phyloP scores from a whole-genome alignment of 2,329 filamentous ascomycete species.

The Ceratocystiopsis minuta region DNA sequence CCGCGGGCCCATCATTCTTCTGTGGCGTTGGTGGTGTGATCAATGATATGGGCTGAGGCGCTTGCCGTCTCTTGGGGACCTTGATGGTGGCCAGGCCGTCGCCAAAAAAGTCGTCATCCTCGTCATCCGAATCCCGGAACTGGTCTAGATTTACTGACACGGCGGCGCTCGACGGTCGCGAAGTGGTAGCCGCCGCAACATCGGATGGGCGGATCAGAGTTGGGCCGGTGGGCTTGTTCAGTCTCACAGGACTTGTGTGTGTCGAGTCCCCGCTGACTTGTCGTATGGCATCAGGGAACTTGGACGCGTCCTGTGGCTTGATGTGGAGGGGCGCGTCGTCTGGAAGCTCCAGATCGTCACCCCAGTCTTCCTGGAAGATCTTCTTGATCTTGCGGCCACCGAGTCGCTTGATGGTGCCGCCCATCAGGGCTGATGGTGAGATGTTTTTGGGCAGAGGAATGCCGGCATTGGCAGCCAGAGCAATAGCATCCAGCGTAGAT shows the following conservation, averaged over 20 bases:
- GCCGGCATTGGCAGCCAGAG: constrained; percentile 70
- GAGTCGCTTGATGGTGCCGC: constrained; percentile 81
- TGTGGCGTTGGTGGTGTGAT: constrained; percentile 38
- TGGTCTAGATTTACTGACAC: constrained; percentile 35
- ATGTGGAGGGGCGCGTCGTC: constrained; percentile 41
- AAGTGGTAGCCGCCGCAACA: constrained; percentile 14
- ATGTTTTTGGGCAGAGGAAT: constrained; percentile 81
- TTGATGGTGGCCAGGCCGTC: constrained; percentile 51
- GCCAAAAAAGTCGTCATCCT: constrained; percentile 45
- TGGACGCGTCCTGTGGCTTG: constrained; percentile 39
- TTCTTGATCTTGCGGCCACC: constrained; percentile 57
- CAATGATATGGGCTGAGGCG: constrained; percentile 31
- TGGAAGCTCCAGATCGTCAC: constrained; percentile 57
- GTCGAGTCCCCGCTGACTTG: constrained; percentile 44
- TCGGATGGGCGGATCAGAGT: constrained; percentile 14
- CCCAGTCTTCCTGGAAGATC: constrained; percentile 64
- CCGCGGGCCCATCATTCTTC: constrained; percentile 22
- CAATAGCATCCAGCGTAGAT: constrained; percentile 70
- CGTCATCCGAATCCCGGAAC: constrained; percentile 43
- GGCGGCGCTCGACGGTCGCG: constrained; percentile 18
- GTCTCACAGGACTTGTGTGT: constrained; percentile 22
- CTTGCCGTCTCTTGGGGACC: constrained; percentile 39
- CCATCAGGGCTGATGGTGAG: constrained; percentile 72
- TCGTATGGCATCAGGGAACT: constrained; percentile 50
- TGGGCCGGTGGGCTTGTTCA: constrained; percentile 35